Evolutionary conservation across 768 basidiomycete species (phyloP).

Genomic region (Psilocybe sp.): DNA sequence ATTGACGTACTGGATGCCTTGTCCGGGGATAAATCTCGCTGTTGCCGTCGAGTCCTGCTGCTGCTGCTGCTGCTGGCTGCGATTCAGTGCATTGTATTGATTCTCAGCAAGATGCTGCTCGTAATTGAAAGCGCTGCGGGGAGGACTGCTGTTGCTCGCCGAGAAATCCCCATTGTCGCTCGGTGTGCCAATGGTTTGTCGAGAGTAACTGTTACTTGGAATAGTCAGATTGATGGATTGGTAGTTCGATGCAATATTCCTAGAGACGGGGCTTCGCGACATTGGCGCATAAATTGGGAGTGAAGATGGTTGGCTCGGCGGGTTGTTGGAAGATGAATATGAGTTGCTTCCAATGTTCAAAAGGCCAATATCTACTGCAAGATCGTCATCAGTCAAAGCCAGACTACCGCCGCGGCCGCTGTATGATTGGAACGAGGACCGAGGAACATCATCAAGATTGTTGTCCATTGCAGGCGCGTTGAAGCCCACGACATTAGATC

Average conservation of each 20-base stretch:
- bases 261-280: conserved; percentile 57
- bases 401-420: conserved; percentile 53
- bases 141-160: conserved; percentile 46
- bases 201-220: conserved; percentile 44
- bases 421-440: conserved; percentile 29
- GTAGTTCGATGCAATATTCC: conserved; percentile 52
- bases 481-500: conserved; percentile 67
- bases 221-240: conserved; percentile 63
- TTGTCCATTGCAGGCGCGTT: conserved; percentile 50
- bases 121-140: conserved; percentile 32
- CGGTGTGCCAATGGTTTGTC: conserved; percentile 55
- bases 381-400: conserved; percentile 76
- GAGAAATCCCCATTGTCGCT: conserved; percentile 56
- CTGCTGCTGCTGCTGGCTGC: conserved; percentile 23
- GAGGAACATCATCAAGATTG: conserved; percentile 28
- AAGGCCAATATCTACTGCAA: conserved; percentile 66
- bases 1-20: conserved; percentile 60
- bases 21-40: conserved; percentile 63
- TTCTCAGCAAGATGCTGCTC: conserved; percentile 45
- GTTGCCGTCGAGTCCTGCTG: conserved; percentile 35
- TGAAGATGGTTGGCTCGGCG: conserved; percentile 69
- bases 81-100: conserved; percentile 24
- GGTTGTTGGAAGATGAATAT: conserved; percentile 43
- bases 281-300: conserved; percentile 73
- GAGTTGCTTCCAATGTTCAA: conserved; percentile 52